Evolutionary conservation across 2,329 filamentous ascomycete genomes (phyloP).

Genomic region (Exophiala sideris): DNA sequence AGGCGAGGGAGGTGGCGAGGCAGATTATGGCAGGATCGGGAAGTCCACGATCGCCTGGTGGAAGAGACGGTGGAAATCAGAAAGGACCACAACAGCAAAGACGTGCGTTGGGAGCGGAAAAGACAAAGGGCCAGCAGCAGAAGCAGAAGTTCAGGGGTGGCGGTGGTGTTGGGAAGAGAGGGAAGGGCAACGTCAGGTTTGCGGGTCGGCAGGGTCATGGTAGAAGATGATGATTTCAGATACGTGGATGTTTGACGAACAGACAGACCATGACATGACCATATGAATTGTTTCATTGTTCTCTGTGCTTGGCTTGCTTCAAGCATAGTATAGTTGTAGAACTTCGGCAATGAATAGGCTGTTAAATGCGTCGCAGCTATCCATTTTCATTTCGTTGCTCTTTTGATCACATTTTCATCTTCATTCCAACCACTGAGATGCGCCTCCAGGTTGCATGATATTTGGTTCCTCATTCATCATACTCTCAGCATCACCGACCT

Average conservation of each 20-base stretch:
- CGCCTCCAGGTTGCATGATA: conserved; percentile 21
- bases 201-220: conserved; percentile 3
- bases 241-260: no score
- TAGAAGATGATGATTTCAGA: conserved; percentile 4
- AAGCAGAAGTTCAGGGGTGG: conserved; percentile 20
- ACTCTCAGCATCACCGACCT: conserved; percentile 83
- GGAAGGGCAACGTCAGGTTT: conserved; percentile 16
- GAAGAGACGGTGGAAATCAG: not conserved
- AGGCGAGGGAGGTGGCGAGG: conserved; percentile 39
- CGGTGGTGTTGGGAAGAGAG: conserved; percentile 17
- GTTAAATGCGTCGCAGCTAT: no score
- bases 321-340: no score
- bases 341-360: no score
- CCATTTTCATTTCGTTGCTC: no score
- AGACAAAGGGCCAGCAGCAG: conserved; percentile 12
- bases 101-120: conserved; percentile 26
- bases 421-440: conserved; percentile 27
- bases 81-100: conserved; percentile 14
- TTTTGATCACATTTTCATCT: not conserved
- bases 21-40: conserved; percentile 23
- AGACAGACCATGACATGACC: no score
- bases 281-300: no score
- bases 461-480: conserved; percentile 59
- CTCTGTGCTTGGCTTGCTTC: no score
- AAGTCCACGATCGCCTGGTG: conserved; percentile 2